Conservation (phyloP, 2,329 filamentous ascomycete genomes). For the Purpureocillium lavendulum region DNA sequence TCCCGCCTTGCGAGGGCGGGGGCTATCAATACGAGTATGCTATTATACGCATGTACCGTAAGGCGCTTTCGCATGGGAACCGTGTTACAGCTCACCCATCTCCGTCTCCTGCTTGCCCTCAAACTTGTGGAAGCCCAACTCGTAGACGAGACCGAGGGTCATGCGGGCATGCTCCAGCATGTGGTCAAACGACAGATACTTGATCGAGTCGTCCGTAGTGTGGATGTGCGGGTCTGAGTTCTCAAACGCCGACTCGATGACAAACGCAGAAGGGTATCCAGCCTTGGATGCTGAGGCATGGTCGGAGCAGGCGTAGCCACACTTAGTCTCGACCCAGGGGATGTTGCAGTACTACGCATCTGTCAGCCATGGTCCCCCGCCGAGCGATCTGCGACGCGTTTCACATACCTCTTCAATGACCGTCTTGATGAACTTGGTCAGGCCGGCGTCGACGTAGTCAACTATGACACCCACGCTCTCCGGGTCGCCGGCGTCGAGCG, state of each 20-base stretch:
- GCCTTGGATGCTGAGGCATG: slow-evolving; percentile 67
- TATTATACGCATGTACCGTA: too few relatives aligned
- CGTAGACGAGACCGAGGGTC: slow-evolving; percentile 75
- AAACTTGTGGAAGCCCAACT: slow-evolving; percentile 72
- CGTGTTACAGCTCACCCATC: neutral
- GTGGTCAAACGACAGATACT: slow-evolving; percentile 73
- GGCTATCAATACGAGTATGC: too few relatives aligned
- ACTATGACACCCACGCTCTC: slow-evolving; percentile 90
- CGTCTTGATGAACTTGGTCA: slow-evolving; percentile 87
- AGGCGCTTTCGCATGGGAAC: too few relatives aligned
- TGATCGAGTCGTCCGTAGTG: slow-evolving; percentile 59
- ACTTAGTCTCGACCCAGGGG: slow-evolving; percentile 79
- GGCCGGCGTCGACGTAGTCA: slow-evolving; percentile 74
- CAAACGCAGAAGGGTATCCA: slow-evolving; percentile 67
- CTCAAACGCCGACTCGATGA: slow-evolving; percentile 66
- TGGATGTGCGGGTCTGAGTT: slow-evolving; percentile 62
- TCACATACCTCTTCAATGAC: slow-evolving; percentile 56
- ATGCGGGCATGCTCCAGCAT: slow-evolving; percentile 87
- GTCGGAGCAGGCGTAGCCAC: slow-evolving; percentile 76
- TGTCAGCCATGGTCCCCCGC: too few relatives aligned
- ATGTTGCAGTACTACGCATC: slow-evolving; percentile 69
- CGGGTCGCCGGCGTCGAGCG: slow-evolving; percentile 69
- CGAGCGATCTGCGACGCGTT: too few relatives aligned
- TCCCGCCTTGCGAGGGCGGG: too few relatives aligned
- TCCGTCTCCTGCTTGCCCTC: slow-evolving; percentile 21